These are phyloP conservation scores for Xylaria sp. DNA, from an alignment of 2,329 filamentous ascomycete genomes.

Conservation along the genomic window DNA sequence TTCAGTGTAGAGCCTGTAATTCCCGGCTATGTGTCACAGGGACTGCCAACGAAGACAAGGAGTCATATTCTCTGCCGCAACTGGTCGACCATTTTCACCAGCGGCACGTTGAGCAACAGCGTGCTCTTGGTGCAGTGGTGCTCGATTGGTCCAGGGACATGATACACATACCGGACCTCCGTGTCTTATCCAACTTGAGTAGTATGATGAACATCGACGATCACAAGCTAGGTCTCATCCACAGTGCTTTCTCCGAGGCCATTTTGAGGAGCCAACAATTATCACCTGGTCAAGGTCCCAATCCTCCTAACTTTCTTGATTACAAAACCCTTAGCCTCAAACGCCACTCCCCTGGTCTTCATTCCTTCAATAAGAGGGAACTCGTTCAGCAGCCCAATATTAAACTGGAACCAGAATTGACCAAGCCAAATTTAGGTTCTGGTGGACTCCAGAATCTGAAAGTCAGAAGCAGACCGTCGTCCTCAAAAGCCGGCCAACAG, in stretches of 20 bases:
- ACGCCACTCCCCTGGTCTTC: background rate
- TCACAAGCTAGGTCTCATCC: conserved; percentile 52
- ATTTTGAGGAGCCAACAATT: conserved; percentile 20
- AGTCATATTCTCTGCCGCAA: conserved; percentile 66
- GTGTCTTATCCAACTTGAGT: conserved; percentile 48
- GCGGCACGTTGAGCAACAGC: conserved; percentile 52
- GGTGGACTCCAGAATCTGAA: background rate
- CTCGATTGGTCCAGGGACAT: conserved; percentile 61
- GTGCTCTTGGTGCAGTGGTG: conserved; percentile 38
- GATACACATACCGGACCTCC: conserved; percentile 56
- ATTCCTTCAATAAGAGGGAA: background rate
- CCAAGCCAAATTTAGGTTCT: background rate
- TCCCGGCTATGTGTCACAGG: conserved; percentile 49
- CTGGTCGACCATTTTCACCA: conserved; percentile 69
- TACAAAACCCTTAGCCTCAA: background rate
- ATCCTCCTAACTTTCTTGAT: background rate
- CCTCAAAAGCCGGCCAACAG: background rate
- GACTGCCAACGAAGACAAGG: conserved; percentile 50
- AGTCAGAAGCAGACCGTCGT: background rate
- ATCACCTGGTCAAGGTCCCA: background rate
- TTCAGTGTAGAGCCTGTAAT: conserved; percentile 67
- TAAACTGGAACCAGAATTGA: background rate
- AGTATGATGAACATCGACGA: conserved; percentile 48
- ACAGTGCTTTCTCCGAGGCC: conserved; percentile 54
- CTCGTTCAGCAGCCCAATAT: background rate